phyloP scores from a whole-genome alignment of 225 moss, liverwort and hornwort species.

The Takakia lepidozioides region DNA sequence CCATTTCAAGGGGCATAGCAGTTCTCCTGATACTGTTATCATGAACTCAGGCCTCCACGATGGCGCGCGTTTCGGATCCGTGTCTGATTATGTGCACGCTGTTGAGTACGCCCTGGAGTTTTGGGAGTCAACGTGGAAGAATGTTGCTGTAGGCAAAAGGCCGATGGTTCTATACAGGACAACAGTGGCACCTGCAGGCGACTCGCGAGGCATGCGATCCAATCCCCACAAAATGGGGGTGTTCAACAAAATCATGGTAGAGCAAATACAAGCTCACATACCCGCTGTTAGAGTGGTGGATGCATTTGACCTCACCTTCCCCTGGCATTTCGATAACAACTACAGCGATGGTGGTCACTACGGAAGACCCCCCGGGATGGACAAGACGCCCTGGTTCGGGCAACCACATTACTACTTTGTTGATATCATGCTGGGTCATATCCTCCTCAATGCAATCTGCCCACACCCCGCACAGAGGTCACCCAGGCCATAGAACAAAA shows the following conservation, averaged over 20 bases:
- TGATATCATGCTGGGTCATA: slow-evolving; percentile 35
- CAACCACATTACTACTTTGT: slow-evolving; percentile 44
- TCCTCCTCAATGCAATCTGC: slow-evolving; percentile 27
- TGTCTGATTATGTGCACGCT: slow-evolving; percentile 11
- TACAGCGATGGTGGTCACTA: slow-evolving; percentile 78
- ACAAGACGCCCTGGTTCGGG: slow-evolving; percentile 15
- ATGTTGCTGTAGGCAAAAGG: not conserved
- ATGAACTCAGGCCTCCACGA: slow-evolving; percentile 74
- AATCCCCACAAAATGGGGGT: slow-evolving; percentile 40
- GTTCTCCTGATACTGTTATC: slow-evolving; percentile 32
- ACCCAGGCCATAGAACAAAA: no score
- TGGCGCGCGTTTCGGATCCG: slow-evolving; percentile 20
- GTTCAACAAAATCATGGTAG: slow-evolving; percentile 43
- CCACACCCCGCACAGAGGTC: no score
- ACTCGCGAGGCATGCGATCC: slow-evolving; percentile 8
- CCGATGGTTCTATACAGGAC: slow-evolving; percentile 25
- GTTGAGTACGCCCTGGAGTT: slow-evolving; percentile 25
- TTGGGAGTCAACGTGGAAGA: slow-evolving; percentile 21
- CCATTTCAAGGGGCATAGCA: slow-evolving; percentile 14
- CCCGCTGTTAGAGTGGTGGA: slow-evolving; percentile 41
- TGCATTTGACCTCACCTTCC: slow-evolving; percentile 58
- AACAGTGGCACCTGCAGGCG: slow-evolving; percentile 29
- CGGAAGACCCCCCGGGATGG: slow-evolving; percentile 34
- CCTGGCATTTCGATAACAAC: slow-evolving; percentile 52
- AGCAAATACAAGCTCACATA: slow-evolving; percentile 29